phyloP scores from a whole-genome alignment of 1,284 basidiomycete genomes.

The Trametes versicolor region DNA sequence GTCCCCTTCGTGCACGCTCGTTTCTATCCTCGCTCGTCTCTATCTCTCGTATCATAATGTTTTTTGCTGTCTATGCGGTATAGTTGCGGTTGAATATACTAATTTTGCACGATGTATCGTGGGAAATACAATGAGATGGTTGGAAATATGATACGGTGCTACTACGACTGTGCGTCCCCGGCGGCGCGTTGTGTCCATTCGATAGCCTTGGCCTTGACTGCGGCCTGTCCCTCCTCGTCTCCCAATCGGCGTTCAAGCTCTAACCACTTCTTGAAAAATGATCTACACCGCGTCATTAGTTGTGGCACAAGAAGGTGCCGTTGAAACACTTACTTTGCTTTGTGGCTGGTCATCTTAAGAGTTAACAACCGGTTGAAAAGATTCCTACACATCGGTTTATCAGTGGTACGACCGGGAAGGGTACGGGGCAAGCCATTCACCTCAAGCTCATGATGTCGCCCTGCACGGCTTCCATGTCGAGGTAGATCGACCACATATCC shows the following conservation, averaged over 20 bases:
- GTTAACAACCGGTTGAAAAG: slow-evolving; percentile 87
- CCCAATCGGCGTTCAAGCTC: slow-evolving; percentile 89
- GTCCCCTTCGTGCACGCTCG: slow-evolving; percentile 52
- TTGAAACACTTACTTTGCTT: slow-evolving; percentile 78
- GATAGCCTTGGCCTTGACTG: slow-evolving; percentile 89
- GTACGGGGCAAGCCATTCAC: slow-evolving; percentile 47
- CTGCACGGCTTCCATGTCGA: slow-evolving; percentile 92
- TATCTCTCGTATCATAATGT: slow-evolving; percentile 51
- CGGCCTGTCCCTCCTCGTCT: slow-evolving; percentile 83
- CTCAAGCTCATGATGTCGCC: slow-evolving; percentile 81
- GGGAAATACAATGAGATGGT: not conserved
- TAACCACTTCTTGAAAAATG: slow-evolving; percentile 98
- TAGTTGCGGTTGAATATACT: slow-evolving; percentile 39
- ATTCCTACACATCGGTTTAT: slow-evolving; percentile 56
- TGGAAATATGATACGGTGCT: not conserved
- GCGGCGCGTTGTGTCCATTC: slow-evolving; percentile 82
- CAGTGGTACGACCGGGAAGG: not conserved
- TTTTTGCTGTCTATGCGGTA: slow-evolving; percentile 43
- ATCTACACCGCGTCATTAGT: slow-evolving; percentile 52
- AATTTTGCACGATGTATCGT: slow-evolving; percentile 27
- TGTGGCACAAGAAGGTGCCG: not conserved
- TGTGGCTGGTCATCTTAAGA: slow-evolving; percentile 92
- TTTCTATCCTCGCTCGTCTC: slow-evolving; percentile 57
- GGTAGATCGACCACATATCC: slow-evolving; percentile 97
- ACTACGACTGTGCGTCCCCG: slow-evolving; percentile 34